A percentile compares a stretch with the other conserved stretches of the same genome.
These are phyloP conservation scores for Triadica sebifera DNA, from an alignment of 345 rosid genomes.

Conservation along the genomic window DNA sequence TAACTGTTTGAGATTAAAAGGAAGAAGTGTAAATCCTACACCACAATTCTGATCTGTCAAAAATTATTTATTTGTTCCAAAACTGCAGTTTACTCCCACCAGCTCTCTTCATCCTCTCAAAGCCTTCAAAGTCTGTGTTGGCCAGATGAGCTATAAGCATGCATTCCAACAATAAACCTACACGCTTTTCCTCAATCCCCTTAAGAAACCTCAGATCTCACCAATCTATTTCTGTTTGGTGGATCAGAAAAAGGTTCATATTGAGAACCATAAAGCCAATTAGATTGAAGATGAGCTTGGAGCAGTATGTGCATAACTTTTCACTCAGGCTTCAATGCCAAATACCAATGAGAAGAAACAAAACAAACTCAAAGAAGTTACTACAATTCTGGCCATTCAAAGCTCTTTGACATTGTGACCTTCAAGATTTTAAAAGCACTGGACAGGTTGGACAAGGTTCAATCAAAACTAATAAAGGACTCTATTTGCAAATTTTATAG, in stretches of 20 bases:
- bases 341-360: neutral
- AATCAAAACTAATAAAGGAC: neutral
- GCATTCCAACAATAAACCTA: neutral
- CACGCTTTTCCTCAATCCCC: neutral
- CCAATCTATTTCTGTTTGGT: neutral
- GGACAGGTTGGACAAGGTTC: neutral
- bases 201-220: neutral
- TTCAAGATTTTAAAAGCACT: neutral
- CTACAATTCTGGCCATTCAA: neutral
- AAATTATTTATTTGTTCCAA: neutral
- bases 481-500: neutral
- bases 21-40: neutral
- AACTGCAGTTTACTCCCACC: neutral
- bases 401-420: neutral
- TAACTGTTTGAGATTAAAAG: neutral
- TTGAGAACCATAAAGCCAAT: neutral
- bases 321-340: neutral
- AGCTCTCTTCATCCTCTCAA: neutral
- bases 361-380: neutral
- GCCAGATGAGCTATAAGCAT: neutral
- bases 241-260: no score
- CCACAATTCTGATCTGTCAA: neutral
- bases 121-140: neutral
- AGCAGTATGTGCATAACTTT: neutral
- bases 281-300: neutral